Conservation (phyloP, 2,329 filamentous ascomycete genomes). For the Fusarium continuum region DNA sequence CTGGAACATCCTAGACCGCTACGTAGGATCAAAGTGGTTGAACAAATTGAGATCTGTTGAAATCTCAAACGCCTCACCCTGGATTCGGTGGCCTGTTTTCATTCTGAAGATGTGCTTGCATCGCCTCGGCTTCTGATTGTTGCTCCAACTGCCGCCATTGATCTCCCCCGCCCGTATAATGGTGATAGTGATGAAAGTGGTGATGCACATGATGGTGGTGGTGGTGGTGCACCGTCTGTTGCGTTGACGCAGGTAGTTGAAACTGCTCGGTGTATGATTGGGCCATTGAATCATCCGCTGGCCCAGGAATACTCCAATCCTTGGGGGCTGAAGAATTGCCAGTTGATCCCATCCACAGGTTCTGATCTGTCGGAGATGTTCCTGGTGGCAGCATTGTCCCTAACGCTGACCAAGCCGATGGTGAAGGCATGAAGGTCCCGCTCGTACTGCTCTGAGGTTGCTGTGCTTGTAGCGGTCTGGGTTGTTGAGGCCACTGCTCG, state of each 20-base stretch:
- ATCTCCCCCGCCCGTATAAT: slow-evolving; percentile 19
- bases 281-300: slow-evolving; percentile 6
- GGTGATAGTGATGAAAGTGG: slow-evolving; percentile 38
- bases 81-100: slow-evolving; percentile 15
- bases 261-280: slow-evolving; percentile 25
- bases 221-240: slow-evolving; percentile 29
- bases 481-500: slow-evolving; percentile 9
- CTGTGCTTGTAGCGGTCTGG: background rate
- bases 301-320: slow-evolving; percentile 15
- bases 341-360: slow-evolving; percentile 23
- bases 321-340: slow-evolving; percentile 11
- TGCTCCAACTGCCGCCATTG: slow-evolving; percentile 29
- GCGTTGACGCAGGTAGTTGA: slow-evolving; percentile 11
- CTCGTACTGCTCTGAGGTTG: background rate
- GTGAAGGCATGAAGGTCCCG: slow-evolving; percentile 14
- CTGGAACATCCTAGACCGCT: too few relatives aligned
- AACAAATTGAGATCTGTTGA: background rate
- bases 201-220: slow-evolving; percentile 37
- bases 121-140: slow-evolving; percentile 32
- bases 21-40: too few relatives aligned
- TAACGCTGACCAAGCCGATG: slow-evolving; percentile 27
- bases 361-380: slow-evolving; percentile 12
- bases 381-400: slow-evolving; percentile 24
- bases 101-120: slow-evolving; percentile 20
- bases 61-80: background rate